These are phyloP conservation scores for Omphalea diandra DNA, from an alignment of 441 rosid genomes.

Conservation along the genomic window DNA sequence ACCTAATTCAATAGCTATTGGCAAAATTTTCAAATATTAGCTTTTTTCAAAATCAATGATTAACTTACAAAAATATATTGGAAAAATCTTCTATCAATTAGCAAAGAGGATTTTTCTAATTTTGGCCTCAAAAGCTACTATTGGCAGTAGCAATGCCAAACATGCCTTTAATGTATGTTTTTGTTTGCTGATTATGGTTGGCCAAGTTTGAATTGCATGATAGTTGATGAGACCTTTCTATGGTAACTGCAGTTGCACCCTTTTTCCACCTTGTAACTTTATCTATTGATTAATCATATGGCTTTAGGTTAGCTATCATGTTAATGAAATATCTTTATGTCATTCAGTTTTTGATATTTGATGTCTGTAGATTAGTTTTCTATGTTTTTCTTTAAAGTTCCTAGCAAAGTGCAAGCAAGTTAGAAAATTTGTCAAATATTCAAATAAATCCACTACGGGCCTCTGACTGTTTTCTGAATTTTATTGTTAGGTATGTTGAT, in stretches of 20 bases:
- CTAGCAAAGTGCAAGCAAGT: conserved; percentile 7
- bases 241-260: neutral
- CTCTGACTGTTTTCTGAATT: conserved; percentile 1
- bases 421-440: neutral
- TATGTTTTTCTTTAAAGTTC: neutral
- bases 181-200: neutral
- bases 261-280: neutral
- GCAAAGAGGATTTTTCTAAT: too few relatives aligned
- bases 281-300: neutral
- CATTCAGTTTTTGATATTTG: neutral
- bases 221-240: neutral
- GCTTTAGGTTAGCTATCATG: neutral
- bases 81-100: too few relatives aligned
- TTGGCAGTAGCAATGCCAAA: too few relatives aligned
- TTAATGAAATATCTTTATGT: neutral
- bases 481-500: conserved; percentile 80
- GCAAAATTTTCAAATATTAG: too few relatives aligned
- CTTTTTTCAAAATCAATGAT: too few relatives aligned
- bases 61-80: too few relatives aligned
- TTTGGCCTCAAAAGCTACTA: too few relatives aligned
- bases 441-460: neutral
- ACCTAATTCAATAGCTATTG: too few relatives aligned
- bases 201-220: neutral
- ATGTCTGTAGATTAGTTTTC: neutral
- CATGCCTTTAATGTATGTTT: neutral